Evolutionary conservation across 2,329 filamentous ascomycete species (phyloP), one percentile per base, ranked within the genome.

Genomic region (Arthrobotrys sinensis): DNA sequence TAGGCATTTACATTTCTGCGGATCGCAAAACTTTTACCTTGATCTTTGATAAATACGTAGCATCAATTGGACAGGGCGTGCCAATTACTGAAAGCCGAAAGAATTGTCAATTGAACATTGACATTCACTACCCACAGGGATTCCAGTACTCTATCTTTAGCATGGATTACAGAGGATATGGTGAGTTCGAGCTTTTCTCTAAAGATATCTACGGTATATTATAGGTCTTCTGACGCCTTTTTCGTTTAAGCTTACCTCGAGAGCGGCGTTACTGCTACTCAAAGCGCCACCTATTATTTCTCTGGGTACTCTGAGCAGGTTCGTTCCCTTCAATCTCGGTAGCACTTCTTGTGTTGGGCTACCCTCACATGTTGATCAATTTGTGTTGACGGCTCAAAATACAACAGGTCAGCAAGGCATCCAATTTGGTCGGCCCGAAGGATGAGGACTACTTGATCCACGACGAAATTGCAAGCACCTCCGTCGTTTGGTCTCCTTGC

Each of bases 251-350:
- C 86, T 57, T 81, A 83, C 76, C 84, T 88, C 48, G 85, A 87
- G 38, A 82, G 83, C 77, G 86, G 86, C 34, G 84, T 87, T 57
- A 86, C 83, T 3, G 87, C 86, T 50, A 85, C 84, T 12, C 85
- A 87, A 80, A 87, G 86, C 83, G 86, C 87, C 8, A 87, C 85
- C 28, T 88, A 88, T 83, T 88, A 88, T 83, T 88, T 88, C 83
- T 87, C 86, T 45, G 87, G 87, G 36, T 82, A 78, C 63, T 79
- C 36, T 16, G 12, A 45, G 11, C 76, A 86, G 85, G 55, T 64
- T 21, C 5, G 53, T 70, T 53, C 6, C 6, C 6, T 11, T 4
- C 5, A 12, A 1, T 4, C 14, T 16, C 1, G 28, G 80, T 48
- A 4, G 4, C 24, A 28, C 24, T 28, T 28, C 24, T 28, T 28